Conservation (phyloP, 768 basidiomycete species). For the Lentinula sp. region DNA sequence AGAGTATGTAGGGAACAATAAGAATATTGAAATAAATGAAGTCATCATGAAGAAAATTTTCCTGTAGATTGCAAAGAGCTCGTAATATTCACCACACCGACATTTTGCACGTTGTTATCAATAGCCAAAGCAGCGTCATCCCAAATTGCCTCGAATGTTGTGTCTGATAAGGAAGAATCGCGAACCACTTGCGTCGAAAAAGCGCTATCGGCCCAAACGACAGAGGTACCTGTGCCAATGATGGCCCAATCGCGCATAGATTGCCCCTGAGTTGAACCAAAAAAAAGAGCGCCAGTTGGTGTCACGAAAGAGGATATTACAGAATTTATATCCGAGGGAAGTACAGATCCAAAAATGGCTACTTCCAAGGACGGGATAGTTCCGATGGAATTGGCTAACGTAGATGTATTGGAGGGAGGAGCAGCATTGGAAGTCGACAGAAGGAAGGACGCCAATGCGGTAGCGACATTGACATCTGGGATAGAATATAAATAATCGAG, state of each 20-base stretch:
- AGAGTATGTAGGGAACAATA: background rate
- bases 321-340: constrained; percentile 39
- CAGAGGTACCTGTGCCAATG: constrained; percentile 24
- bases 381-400: constrained; percentile 34
- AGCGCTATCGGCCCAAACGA: constrained; percentile 50
- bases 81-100: constrained; percentile 41
- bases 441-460: constrained; percentile 43
- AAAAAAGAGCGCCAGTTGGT: constrained; percentile 46
- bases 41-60: constrained; percentile 22
- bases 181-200: constrained; percentile 43
- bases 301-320: constrained; percentile 47
- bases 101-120: constrained; percentile 18
- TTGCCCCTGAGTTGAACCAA: constrained; percentile 47
- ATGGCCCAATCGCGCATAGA: constrained; percentile 53
- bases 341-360: constrained; percentile 55
- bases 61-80: constrained; percentile 25
- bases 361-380: constrained; percentile 52
- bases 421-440: constrained; percentile 29
- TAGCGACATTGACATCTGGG: constrained; percentile 35
- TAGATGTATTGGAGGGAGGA: constrained; percentile 33
- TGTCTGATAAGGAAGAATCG: constrained; percentile 40
- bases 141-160: constrained; percentile 45
- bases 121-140: constrained; percentile 32
- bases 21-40: background rate
- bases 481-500: constrained; percentile 52